Evolutionary conservation across 805 yeast genomes (phyloP), one percentile per base, ranked within the genome.

Genomic region (Lachancea mirantina): DNA sequence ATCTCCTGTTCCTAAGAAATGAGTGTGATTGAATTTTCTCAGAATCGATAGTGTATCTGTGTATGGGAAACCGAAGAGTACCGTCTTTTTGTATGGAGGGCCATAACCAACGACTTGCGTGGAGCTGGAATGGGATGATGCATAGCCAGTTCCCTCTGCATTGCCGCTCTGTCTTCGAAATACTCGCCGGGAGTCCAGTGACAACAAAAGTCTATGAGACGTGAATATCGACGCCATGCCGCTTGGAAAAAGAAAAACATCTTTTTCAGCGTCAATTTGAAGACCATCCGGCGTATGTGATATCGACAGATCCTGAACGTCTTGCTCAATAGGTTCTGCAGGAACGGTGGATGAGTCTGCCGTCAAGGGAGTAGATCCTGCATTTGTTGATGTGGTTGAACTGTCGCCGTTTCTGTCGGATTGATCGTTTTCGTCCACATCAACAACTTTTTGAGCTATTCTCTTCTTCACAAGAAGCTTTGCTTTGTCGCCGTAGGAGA

Each of bases 31-130:
- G 68, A 87, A 92, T 56, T 88, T 89, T 49, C 72, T 70, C 47
- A 92, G 66, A 38, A 92, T 77, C 46, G 84, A 84, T 35, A 85
- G 67, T 0, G 97, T 88, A 55, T 92, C 97, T 18, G 84, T 92
- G 57, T 89, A 92, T 5, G 97, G 96, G 61, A 88, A 87, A 1
- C 99, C 99, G 59, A 84, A 89, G 60, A 95, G 85, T 2, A 87
- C 94, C 1, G 94, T 77, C 54, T 84, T 84, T 35, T 62, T 55
- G 26, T 50, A 49, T 8, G 57, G 52, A 3, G 43, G 35, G 1
- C 59, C 59, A 28, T 52, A 53, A 5, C 59, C 59, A 2, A 53
- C 35, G 26, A 33, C 30, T 28, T 28, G 14, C 5, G 34, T 30
- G 36, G 42, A 17, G 10, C 26, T 17, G n/a, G 21, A 9, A 19